phyloP scores from a whole-genome alignment of 1,284 basidiomycete genomes.

The Sphagnurus paluster region DNA sequence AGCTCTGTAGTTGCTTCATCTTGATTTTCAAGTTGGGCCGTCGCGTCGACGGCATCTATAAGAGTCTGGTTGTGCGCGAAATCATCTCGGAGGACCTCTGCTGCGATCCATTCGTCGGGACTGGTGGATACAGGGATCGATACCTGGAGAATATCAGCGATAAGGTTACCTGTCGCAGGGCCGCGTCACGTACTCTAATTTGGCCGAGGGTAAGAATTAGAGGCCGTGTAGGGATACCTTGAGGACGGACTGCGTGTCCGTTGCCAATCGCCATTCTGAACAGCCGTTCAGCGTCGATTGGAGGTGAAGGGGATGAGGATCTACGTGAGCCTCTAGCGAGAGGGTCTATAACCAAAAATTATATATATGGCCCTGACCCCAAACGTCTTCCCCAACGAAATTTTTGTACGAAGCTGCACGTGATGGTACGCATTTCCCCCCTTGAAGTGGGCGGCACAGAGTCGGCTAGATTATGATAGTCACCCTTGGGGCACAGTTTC shows the following conservation, averaged over 20 bases:
- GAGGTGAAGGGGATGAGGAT: slow-evolving; percentile 18
- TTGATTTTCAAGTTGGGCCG: slow-evolving; percentile 51
- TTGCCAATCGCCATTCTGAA: slow-evolving; percentile 37
- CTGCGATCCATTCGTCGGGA: slow-evolving; percentile 82
- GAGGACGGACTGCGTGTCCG: slow-evolving; percentile 30
- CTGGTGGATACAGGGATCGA: slow-evolving; percentile 82
- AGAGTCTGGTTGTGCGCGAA: slow-evolving; percentile 70
- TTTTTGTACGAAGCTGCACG: slow-evolving; percentile 33
- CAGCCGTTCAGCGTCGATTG: slow-evolving; percentile 22
- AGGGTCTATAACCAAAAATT: slow-evolving; percentile 18
- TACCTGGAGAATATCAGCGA: slow-evolving; percentile 57
- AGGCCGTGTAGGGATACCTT: slow-evolving; percentile 58
- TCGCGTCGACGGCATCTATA: slow-evolving; percentile 52
- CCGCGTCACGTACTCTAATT: slow-evolving; percentile 59
- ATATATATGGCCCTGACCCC: slow-evolving; percentile 41
- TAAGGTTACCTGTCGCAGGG: too few relatives aligned
- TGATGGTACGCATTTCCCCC: slow-evolving; percentile 24
- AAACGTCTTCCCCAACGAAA: slow-evolving; percentile 42
- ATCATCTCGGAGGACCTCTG: slow-evolving; percentile 86
- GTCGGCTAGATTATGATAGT: slow-evolving; percentile 3
- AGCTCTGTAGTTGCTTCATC: slow-evolving; percentile 74
- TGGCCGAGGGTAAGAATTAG: slow-evolving; percentile 60
- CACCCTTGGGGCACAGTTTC: background rate
- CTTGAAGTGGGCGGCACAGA: too few relatives aligned
- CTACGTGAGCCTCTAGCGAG: slow-evolving; percentile 21